Base-by-base conservation (phyloP, 441 rosid genomes). In the Jatropha podagrica region DNA sequence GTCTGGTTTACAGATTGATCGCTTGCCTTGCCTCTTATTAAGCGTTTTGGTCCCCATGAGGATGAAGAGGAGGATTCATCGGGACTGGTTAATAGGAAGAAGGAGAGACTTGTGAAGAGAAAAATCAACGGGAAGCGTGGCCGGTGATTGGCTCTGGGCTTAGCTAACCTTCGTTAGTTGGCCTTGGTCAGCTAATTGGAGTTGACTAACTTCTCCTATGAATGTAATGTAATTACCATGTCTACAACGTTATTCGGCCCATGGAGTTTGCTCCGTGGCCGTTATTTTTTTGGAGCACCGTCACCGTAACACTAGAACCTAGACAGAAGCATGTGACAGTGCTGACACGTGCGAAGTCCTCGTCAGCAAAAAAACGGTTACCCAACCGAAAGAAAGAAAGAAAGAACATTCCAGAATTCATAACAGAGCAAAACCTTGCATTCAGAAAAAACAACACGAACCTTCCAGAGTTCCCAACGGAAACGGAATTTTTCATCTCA, bases 361-460 rank as follows among this genome's bases (percentile, higher is more conserved):
- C 70, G 55, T 60, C 76, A 63, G 42, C 59, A 1, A 7, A 5
- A 5, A 26, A 72, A 62, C 59, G 32, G 69, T 48, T 60, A 40
- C 37, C 18, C 10, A 9, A 58, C 12, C 32, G 18, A 18, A 14
- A 54, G n/a, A 13, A 52, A 17, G 61, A 2, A 52, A 14, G 7
- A 12, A 65, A 75, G 89, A 86, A 86, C 81, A 77, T 84, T 84
- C 87, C 8, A 76, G 85, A 81, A 68, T 54, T 41, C 41, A n/a
- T 18, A 76, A 65, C 52, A 49, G 70, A 76, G 65, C 69, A 32
- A 32, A 32, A 32, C 32, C 32, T 32, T 32, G 32, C 32, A 32
- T 2, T 32, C 32, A 32, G 32, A 32, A 32, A 32, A 32, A 32
- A 32, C 32, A 32, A 32, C 32, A 32, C 32, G 88, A 85, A 83